Percentiles rank a stretch among this genome's conserved stretches.
Conservation (phyloP, 257 asterid species). For the Galeopsis tetrahit region DNA sequence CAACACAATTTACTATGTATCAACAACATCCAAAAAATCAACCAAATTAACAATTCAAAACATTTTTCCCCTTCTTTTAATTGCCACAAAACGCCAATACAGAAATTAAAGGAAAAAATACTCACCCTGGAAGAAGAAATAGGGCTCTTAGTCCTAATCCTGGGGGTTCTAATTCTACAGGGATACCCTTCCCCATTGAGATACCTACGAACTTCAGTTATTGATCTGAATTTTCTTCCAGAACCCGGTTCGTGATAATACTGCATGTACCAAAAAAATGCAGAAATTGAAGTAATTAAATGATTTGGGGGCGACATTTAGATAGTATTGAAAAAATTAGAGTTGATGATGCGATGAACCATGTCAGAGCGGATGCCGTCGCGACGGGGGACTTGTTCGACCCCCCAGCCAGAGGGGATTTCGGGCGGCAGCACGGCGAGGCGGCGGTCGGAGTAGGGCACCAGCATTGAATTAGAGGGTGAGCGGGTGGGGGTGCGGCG, state of each 20-base stretch:
- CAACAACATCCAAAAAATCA: background rate
- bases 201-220: constrained; percentile 51
- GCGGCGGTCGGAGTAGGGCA: constrained; percentile 44
- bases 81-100: background rate
- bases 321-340: background rate
- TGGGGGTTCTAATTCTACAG: background rate
- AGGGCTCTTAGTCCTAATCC: background rate
- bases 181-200: constrained; percentile 48
- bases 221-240: constrained; percentile 71
- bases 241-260: constrained; percentile 81
- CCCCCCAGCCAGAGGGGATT: constrained; percentile 68
- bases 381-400: constrained; percentile 63
- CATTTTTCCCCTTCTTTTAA: background rate
- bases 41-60: constrained; percentile 2
- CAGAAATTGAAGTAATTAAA: background rate
- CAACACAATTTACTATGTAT: background rate
- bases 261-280: constrained; percentile 46
- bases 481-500: constrained; percentile 35
- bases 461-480: constrained; percentile 42
- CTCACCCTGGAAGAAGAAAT: constrained; percentile 16
- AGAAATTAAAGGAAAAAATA: background rate
- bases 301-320: background rate
- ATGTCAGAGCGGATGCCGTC: constrained; percentile 55
- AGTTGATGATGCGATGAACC: constrained; percentile 41
- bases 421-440: constrained; percentile 38